phyloP scores from a whole-genome alignment of 1,139 yeast genomes.

The Sugiyamaella xylanicola region DNA sequence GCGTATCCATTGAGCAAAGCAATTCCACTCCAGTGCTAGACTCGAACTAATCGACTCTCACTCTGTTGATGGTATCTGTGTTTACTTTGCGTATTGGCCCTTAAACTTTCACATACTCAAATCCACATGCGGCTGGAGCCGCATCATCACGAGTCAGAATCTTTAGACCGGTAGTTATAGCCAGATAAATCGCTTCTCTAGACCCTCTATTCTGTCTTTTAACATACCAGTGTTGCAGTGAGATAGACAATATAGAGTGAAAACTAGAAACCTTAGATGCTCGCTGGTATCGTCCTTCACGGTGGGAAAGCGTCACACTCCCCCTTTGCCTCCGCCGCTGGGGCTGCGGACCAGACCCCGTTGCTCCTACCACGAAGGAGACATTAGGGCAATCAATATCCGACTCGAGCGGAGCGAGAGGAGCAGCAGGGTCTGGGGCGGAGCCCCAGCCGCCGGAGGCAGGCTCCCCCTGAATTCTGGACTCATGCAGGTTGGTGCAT shows the following conservation, averaged over 20 bases:
- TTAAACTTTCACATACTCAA: neutral
- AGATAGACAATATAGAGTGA: no score
- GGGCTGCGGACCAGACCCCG: neutral
- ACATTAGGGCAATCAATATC: no score
- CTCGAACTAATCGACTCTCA: no score
- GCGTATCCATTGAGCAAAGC: constrained; percentile 17
- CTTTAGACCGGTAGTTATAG: no score
- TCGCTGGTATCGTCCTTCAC: no score
- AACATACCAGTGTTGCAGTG: no score
- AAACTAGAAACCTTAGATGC: no score
- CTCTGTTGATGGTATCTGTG: neutral
- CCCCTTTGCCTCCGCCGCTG: no score
- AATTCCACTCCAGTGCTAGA: neutral
- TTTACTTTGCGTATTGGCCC: neutral
- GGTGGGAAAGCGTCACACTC: no score
- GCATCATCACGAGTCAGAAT: no score
- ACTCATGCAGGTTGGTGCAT: neutral
- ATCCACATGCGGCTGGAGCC: neutral
- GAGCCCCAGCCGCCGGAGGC: neutral
- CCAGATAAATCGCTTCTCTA: no score
- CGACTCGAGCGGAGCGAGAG: neutral
- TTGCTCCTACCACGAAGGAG: neutral
- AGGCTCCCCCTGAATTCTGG: neutral
- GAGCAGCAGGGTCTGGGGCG: neutral
- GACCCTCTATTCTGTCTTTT: no score